Evolutionary conservation across 139 green algal genomes (phyloP), one percentile per base, ranked within the genome.

Genomic region (Chlorella sp.): DNA sequence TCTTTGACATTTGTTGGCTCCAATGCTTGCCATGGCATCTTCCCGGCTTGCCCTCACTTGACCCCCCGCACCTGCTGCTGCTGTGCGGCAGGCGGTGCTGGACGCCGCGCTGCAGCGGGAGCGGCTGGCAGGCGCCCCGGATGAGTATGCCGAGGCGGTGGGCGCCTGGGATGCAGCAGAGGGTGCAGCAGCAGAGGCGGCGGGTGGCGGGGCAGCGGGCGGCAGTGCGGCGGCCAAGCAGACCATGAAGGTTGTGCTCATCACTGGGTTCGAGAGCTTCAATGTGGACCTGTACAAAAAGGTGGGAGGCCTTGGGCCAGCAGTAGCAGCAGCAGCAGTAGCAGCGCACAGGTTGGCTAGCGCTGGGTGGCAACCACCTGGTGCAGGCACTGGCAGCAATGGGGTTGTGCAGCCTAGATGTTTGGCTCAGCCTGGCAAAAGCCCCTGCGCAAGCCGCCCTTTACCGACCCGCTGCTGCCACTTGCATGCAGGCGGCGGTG

Each of bases 251-350:
- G 96, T 99, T 64, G 96, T 99, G 51, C 89, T 99, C 34, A 88
- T 99, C 30, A 95, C 92, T n/a, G 97, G 97, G 7, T 99, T 99
- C 78, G 97, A 99, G 89, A 94, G 89, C 13, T 99, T 99, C 91
- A 99, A 99, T 76, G 90, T 97, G 34, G 89, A 91, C 1, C 90
- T 99, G 44, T 99, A 99, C 91, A 91, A 91, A 41, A 80, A 93
- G 78, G 51, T 60, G 13, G 51, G 51, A 3, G 18, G 51, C 15
- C 2, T 9, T 15, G 12, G 51, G 51, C 2, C 12, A 60, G 51
- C 21, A 15, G 51, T 21, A 15, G 44, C 6, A 51, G 44, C 44
- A 9, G n/a, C n/a, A n/a, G n/a, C n/a, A n/a, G n/a, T n/a, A n/a
- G n/a, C n/a, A n/a, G n/a, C n/a, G n/a, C n/a, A n/a, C n/a, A n/a